A percentile compares a stretch with the other conserved stretches of the same genome.
Evolutionary conservation across 176 grass and related monocot species (phyloP).

Genomic region (Bonia amplexicaulis): DNA sequence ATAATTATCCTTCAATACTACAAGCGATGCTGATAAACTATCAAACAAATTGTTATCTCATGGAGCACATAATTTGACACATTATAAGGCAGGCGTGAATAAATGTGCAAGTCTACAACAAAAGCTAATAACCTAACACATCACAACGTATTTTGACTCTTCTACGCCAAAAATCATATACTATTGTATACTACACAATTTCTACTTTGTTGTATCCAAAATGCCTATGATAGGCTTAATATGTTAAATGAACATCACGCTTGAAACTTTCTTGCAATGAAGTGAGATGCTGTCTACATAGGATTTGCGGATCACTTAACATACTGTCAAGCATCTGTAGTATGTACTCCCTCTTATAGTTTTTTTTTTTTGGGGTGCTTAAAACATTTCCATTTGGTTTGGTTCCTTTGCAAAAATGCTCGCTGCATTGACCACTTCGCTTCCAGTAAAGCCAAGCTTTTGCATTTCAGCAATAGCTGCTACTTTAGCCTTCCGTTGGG

Average conservation of each 20-base stretch:
- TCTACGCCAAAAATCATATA: background rate
- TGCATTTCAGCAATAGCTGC: conserved; percentile 40
- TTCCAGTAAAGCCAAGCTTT: conserved; percentile 42
- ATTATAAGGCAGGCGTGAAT: background rate
- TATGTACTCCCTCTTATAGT: conserved; percentile 42
- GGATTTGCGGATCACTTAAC: background rate
- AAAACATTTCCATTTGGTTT: conserved; percentile 53
- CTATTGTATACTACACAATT: background rate
- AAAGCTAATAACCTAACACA: background rate
- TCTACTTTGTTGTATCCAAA: background rate
- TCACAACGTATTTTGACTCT: background rate
- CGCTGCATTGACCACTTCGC: conserved; percentile 28
- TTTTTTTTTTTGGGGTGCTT: conserved; percentile 38
- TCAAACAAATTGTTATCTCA: background rate
- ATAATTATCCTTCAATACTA: background rate
- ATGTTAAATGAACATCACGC: background rate
- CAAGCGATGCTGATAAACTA: background rate
- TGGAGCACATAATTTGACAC: background rate
- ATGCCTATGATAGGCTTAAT: background rate
- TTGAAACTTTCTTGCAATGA: background rate
- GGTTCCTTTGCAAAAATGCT: conserved; percentile 44
- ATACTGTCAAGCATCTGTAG: conserved; percentile 33
- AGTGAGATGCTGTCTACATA: background rate
- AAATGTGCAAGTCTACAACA: background rate
- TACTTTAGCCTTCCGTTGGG: conserved; percentile 36